A percentile compares a stretch with the other conserved stretches of the same genome.
phyloP scores from a whole-genome alignment of 768 basidiomycete species.

The Podaxis pistillaris region DNA sequence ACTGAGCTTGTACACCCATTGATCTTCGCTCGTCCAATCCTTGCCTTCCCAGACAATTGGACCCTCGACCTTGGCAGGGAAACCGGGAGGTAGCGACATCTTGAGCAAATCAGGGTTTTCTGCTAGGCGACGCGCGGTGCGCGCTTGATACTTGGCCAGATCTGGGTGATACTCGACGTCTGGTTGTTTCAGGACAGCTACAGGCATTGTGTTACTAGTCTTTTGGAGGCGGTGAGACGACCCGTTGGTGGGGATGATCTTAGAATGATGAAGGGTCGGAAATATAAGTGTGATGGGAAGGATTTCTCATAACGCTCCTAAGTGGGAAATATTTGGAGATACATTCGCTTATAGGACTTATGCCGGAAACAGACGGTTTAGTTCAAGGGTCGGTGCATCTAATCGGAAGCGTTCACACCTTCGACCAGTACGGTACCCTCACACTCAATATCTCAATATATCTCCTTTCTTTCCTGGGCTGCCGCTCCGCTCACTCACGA shows the following conservation, averaged over 20 bases:
- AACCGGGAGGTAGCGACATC: constrained; percentile 32
- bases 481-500: neutral
- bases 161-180: constrained; percentile 40
- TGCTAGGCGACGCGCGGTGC: constrained; percentile 33
- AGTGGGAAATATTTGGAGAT: neutral
- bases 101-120: constrained; percentile 31
- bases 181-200: constrained; percentile 23
- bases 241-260: neutral
- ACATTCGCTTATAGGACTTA: neutral
- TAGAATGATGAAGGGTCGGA: neutral
- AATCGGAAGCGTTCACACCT: neutral
- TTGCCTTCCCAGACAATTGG: constrained; percentile 44
- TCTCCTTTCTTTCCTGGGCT: neutral
- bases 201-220: neutral
- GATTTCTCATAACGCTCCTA: neutral
- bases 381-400: neutral
- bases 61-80: constrained; percentile 32
- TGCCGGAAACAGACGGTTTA: neutral
- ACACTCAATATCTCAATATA: neutral
- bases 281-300: constrained; percentile 8
- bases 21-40: constrained; percentile 37
- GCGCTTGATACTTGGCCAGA: constrained; percentile 35
- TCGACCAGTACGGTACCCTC: neutral
- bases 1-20: constrained; percentile 38
- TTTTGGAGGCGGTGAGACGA: neutral